These are phyloP conservation scores for Solanum rostratum DNA, from an alignment of 257 asterid species.

Conservation along the genomic window DNA sequence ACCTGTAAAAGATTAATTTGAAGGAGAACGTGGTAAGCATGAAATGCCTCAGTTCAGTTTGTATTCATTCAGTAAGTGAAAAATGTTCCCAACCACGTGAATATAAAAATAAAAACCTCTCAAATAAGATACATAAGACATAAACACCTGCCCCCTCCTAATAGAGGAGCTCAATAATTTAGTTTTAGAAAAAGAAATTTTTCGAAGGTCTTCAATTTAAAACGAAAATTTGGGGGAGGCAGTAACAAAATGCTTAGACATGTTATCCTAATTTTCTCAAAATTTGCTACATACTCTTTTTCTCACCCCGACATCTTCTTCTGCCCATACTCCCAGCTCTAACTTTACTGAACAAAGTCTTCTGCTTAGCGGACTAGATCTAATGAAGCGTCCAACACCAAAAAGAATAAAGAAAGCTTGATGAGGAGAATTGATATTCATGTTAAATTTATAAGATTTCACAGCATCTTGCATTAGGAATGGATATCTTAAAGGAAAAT, in stretches of 20 bases:
- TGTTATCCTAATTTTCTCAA: neutral
- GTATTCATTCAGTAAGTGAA: neutral
- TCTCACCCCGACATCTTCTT: neutral
- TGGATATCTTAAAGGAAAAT: neutral
- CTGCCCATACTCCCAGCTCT: neutral
- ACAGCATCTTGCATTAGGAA: neutral
- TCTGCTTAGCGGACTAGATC: neutral
- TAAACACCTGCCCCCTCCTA: neutral
- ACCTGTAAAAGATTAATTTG: conserved; percentile 39
- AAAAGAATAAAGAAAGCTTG: neutral
- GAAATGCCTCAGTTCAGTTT: neutral
- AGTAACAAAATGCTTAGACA: neutral
- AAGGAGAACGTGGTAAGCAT: neutral
- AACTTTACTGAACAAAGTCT: neutral
- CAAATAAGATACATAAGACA: neutral
- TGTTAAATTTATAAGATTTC: neutral
- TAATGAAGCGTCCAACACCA: neutral
- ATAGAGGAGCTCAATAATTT: neutral
- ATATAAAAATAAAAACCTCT: neutral
- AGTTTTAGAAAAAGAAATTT: neutral
- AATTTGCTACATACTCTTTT: neutral
- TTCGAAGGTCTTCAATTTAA: neutral
- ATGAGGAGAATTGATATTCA: neutral
- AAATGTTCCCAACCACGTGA: neutral
- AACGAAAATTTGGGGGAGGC: neutral